Evolutionary conservation across 257 asterid species (phyloP).

Genomic region (Lithospermum erythrorhizon): DNA sequence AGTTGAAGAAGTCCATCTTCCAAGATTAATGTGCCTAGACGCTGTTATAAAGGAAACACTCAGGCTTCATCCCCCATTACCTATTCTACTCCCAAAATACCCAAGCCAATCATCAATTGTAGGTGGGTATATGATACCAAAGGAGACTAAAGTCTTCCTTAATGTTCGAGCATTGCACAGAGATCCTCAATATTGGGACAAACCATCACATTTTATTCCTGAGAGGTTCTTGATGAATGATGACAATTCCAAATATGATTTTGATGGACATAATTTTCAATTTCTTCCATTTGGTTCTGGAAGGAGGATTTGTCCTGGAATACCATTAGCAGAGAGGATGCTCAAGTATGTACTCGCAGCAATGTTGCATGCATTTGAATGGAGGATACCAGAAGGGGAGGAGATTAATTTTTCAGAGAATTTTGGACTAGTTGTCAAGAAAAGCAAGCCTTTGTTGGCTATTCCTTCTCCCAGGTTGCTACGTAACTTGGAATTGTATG

Average conservation of each 20-base stretch:
- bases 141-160: conserved; percentile 1
- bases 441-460: no score
- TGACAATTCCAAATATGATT: not conserved
- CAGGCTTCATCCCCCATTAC: conserved; percentile 6
- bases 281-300: conserved; percentile 15
- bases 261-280: conserved; percentile 5
- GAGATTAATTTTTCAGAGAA: not conserved
- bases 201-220: conserved; percentile 5
- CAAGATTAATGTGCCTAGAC: conserved; percentile 4
- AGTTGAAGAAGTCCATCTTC: conserved; percentile 4
- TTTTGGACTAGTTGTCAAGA: no score
- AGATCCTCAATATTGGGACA: conserved; percentile 13
- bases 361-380: conserved; percentile 9
- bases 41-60: conserved; percentile 4
- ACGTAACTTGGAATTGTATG: no score
- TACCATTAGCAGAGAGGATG: conserved; percentile 9
- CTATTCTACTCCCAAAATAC: conserved; percentile 5
- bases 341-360: not conserved
- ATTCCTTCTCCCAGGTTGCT: no score
- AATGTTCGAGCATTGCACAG: not conserved
- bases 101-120: conserved; percentile 1
- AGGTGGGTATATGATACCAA: conserved; percentile 7
- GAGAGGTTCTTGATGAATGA: conserved; percentile 4
- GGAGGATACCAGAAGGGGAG: conserved; percentile 12
- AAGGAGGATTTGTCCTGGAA: conserved; percentile 10